phyloP scores from a whole-genome alignment of 108 stramenopile species.

The Cylindrotheca fusiformis region DNA sequence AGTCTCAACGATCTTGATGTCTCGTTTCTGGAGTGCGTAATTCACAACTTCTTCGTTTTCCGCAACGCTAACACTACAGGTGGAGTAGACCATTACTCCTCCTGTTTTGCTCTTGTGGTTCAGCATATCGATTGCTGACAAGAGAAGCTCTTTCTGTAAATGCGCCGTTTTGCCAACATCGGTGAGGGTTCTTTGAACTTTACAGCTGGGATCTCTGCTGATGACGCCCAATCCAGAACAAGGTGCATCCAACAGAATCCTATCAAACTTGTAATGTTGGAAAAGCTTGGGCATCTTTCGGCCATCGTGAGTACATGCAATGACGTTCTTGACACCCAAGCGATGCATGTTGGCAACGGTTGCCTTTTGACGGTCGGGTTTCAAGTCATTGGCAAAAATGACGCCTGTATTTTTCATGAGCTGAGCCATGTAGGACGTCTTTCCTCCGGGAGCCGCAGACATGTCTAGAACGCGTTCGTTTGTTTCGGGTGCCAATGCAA shows the following conservation, averaged over 20 bases:
- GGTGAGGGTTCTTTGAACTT: conserved; percentile 91
- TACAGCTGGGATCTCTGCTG: conserved; percentile 95
- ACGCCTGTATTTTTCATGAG: conserved; percentile 97
- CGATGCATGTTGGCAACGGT: conserved; percentile 98
- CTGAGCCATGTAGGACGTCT: conserved; percentile 96
- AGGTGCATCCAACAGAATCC: conserved; percentile 97
- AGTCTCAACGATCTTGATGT: conserved; percentile 92
- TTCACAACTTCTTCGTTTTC: conserved; percentile 99
- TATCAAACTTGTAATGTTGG: conserved; percentile 86
- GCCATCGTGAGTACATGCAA: conserved; percentile 94
- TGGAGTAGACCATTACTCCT: conserved; percentile 97
- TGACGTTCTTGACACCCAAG: conserved; percentile 93
- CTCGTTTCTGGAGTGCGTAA: conserved; percentile 91
- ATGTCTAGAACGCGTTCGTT: conserved; percentile 96
- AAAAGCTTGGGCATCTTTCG: conserved; percentile 83
- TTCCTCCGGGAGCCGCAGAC: conserved; percentile 98
- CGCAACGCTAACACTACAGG: conserved; percentile 94
- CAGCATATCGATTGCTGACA: conserved; percentile 96
- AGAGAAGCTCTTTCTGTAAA: conserved; percentile 96
- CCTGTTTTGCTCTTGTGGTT: conserved; percentile 93
- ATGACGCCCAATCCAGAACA: conserved; percentile 98
- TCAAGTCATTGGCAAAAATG: conserved; percentile 95
- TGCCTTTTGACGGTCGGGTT: conserved; percentile 92
- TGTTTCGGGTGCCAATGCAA: conserved; percentile 93
- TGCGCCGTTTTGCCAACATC: conserved; percentile 92